Conservation (phyloP, 1,139 yeast species). For the Lodderomyces theae region DNA sequence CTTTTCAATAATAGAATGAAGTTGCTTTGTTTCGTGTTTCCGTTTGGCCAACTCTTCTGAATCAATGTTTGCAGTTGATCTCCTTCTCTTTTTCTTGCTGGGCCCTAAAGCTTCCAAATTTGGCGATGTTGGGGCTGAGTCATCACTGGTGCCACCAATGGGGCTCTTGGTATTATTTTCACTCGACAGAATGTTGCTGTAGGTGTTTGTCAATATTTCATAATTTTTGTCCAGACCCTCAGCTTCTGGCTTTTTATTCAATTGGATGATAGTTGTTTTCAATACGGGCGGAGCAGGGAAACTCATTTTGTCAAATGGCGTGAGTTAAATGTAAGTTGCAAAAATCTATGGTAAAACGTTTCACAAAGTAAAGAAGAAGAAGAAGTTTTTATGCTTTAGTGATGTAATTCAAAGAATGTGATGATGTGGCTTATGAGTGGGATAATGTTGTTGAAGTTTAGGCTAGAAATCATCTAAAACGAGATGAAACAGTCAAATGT, state of each 20-base stretch:
- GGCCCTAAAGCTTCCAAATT: slow-evolving; percentile 10
- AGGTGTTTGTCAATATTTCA: slow-evolving; percentile 43
- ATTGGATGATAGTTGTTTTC: slow-evolving; percentile 60
- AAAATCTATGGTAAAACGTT: neutral
- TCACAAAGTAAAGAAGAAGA: neutral
- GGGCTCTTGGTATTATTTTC: neutral
- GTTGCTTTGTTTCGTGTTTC: slow-evolving; percentile 55
- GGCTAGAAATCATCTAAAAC: neutral
- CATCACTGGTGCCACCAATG: neutral
- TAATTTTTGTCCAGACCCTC: slow-evolving; percentile 38
- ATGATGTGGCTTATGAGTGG: no score
- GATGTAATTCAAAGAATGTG: no score
- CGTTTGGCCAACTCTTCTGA: slow-evolving; percentile 55
- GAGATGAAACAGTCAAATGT: no score
- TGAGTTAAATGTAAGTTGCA: slow-evolving; percentile 2
- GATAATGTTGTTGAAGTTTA: no score
- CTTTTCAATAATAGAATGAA: slow-evolving; percentile 79
- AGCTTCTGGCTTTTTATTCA: slow-evolving; percentile 47
- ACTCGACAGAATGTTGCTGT: slow-evolving; percentile 11
- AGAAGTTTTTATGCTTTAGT: no score
- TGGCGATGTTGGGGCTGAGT: slow-evolving; percentile 10
- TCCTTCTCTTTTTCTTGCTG: slow-evolving; percentile 43
- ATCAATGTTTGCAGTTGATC: slow-evolving; percentile 45
- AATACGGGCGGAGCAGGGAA: slow-evolving; percentile 61
- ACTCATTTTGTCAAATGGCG: slow-evolving; percentile 4